Base-by-base conservation (phyloP, 108 stramenopile genomes). In the Thalassiosira profunda region DNA sequence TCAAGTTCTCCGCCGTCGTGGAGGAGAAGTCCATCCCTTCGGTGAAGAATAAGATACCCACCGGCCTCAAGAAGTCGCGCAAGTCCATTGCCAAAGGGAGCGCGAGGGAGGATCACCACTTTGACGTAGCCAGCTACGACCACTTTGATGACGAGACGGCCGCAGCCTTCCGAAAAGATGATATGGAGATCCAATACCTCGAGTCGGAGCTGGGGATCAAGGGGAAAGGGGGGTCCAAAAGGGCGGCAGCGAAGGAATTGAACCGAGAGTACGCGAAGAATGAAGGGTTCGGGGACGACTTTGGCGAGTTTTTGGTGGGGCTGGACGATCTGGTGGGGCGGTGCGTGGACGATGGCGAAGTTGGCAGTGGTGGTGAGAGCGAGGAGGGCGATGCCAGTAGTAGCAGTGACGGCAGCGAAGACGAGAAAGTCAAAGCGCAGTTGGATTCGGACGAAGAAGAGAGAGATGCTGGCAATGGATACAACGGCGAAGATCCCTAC, bases 241-340 rank as follows among this genome's bases (percentile, higher is more conserved):
- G 42, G 63, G 37, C 41, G 21, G 48, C 17, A 25, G 47, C 8
- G 53, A 57, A 53, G 42, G 63, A 77, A 25, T 51, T 93, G 47
- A 86, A 86, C 78, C 76, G 80, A 37, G 88, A 92, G 37, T 92
- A 87, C 78, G 82, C 89, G 0, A 88, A 82, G 58, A 81, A 82
- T 40, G 92, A 93, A 72, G 89, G 92, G 37, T 93, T 74, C 33
- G 92, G 88, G 6, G 92, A 93, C 38, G 88, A 89, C 58, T 93
- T 93, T 78, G 92, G 92, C 21, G 82, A 88, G 21, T 93, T 89
- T 55, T 46, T 92, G 17, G 73, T 88, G 66, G 88, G 74, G 62
- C 48, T 93, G 29, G 92, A 93, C 48, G 66, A 72, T 54, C 75
- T 93, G 79, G 73, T 89, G 25, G 70, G 60, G 12, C 68, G 86